Percentiles rank a stretch among this genome's conserved stretches.
Conservation (phyloP, 1,284 basidiomycete species). For the Exobasidium rhododendri region DNA sequence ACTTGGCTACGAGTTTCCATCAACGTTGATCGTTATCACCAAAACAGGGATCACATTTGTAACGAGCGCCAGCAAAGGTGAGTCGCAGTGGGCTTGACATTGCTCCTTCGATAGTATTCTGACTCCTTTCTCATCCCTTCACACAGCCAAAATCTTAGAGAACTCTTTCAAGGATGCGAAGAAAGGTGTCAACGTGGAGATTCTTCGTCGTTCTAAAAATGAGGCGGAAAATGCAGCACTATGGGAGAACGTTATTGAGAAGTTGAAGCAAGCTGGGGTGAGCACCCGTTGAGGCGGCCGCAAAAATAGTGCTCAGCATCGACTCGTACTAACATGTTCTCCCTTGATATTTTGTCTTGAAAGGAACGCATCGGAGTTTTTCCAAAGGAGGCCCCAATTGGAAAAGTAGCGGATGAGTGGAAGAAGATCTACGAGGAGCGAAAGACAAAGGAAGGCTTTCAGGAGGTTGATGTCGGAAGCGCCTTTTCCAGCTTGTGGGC, state of each 20-base stretch:
- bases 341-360: too few relatives aligned
- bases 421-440: slow-evolving; percentile 56
- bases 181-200: slow-evolving; percentile 46
- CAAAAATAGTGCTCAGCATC: background rate
- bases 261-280: slow-evolving; percentile 20
- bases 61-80: slow-evolving; percentile 85
- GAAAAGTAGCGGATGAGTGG: slow-evolving; percentile 79
- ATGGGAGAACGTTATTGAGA: slow-evolving; percentile 45
- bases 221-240: slow-evolving; percentile 54
- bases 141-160: slow-evolving; percentile 40
- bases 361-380: slow-evolving; percentile 57
- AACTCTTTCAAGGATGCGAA: slow-evolving; percentile 26
- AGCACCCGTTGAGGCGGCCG: background rate
- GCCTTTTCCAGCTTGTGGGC: slow-evolving; percentile 76
- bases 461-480: slow-evolving; percentile 72
- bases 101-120: background rate
- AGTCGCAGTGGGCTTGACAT: slow-evolving; percentile 20
- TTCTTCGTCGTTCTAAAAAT: slow-evolving; percentile 55
- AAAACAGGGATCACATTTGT: slow-evolving; percentile 70
- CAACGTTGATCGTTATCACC: slow-evolving; percentile 80
- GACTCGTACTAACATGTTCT: background rate
- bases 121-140: background rate
- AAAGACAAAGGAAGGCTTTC: slow-evolving; percentile 57
- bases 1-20: slow-evolving; percentile 93
- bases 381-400: slow-evolving; percentile 72